Evolutionary conservation across 805 yeast species (phyloP).

Genomic region (Starmerella ratchasimensis): DNA sequence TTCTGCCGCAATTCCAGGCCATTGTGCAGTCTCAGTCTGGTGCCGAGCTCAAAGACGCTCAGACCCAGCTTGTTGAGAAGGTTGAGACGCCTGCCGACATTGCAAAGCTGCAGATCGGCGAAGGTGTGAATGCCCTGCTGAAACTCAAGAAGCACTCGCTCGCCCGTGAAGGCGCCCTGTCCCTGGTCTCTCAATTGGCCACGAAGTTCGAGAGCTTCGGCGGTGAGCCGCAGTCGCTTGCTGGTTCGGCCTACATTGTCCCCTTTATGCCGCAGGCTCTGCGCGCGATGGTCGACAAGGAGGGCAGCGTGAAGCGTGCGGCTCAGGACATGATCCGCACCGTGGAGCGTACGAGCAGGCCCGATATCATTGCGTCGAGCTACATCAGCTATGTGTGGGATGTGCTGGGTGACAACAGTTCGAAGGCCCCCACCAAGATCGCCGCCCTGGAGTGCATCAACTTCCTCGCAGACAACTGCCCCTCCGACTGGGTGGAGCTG

Average conservation of each 20-base stretch:
- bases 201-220: constrained; percentile 45
- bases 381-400: constrained; percentile 46
- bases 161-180: constrained; percentile 62
- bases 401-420: constrained; percentile 56
- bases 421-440: constrained; percentile 85
- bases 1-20: constrained; percentile 41
- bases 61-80: constrained; percentile 38
- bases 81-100: constrained; percentile 39
- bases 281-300: constrained; percentile 75
- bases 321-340: constrained; percentile 70
- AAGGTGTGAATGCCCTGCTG: constrained; percentile 47
- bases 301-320: constrained; percentile 67
- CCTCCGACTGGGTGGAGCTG: constrained; percentile 72
- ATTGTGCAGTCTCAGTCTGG: constrained; percentile 40
- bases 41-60: constrained; percentile 42
- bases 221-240: constrained; percentile 29
- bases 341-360: constrained; percentile 54
- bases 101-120: constrained; percentile 50
- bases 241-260: constrained; percentile 54
- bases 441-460: constrained; percentile 67
- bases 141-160: constrained; percentile 63
- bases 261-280: constrained; percentile 49
- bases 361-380: constrained; percentile 63
- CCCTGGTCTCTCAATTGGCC: constrained; percentile 45
- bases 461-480: constrained; percentile 60